Evolutionary conservation across 2,329 filamentous ascomycete species (phyloP), one percentile per base, ranked within the genome.

Genomic region (Fusarium sp.): DNA sequence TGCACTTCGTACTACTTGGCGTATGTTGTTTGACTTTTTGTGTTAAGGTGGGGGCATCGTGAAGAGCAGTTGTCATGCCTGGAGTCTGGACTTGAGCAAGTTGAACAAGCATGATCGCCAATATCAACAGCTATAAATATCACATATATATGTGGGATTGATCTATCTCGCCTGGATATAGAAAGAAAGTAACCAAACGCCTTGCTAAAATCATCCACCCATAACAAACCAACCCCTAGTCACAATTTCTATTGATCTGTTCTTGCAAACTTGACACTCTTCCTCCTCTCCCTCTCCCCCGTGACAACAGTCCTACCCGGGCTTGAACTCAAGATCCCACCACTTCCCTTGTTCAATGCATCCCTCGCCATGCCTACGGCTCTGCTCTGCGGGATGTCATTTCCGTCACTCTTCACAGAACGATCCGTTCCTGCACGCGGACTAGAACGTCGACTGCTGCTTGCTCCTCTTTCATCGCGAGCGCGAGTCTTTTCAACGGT

Each of bases 251-350:
- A 65, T 41, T 69, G 50, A 55, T 74, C 81, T 11, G 82, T 79
- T 43, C 80, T 80, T 4, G 82, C 84, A 76, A 90, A 88, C 78
- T 90, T 90, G 70, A 90, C 88, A 66, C 87, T 89, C 82, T 89
- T 89, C 74, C 87, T 82, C 66, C 86, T 80, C 74, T 89, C 87
- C 59, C 85, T 76, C 46, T 85, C 83, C 2, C 73, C 75, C 3
- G 75, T 75, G 25, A 68, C 76, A 6, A 75, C 70, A 5, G 73
- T 68, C 54, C 78, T 71, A 2, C 82, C 83, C 2, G 85, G 85
- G 54, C 84, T 87, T 0, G 83, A 84, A 67, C 85, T 85, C 6
- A 87, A 68, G 3, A 85, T 82, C 0, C 76, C 75, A 15, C 77
- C 75, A 4, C 70, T 68, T 3, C 68, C 63, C 46, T 74, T 78